These are phyloP conservation scores for Picea abies DNA, from an alignment of 83 land plant genomes.

Conservation along the genomic window DNA sequence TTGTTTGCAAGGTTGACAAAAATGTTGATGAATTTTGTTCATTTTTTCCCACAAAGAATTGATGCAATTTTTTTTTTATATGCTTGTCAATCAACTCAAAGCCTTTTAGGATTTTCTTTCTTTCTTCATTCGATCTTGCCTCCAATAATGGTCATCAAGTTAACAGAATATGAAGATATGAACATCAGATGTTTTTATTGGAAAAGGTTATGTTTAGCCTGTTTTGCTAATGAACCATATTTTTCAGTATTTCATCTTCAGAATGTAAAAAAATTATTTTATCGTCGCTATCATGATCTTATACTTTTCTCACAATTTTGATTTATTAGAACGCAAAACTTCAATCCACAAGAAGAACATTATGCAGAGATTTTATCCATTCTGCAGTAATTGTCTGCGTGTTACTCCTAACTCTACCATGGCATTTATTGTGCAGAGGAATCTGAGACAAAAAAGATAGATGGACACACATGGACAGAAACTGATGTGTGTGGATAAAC, in stretches of 20 bases:
- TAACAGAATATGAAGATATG: too few species aligned
- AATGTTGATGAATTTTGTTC: too few species aligned
- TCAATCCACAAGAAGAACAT: not conserved
- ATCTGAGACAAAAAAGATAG: not conserved
- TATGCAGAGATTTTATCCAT: not conserved
- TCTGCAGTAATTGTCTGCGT: not conserved
- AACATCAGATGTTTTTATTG: not conserved
- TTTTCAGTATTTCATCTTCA: not conserved
- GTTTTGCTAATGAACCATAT: not conserved
- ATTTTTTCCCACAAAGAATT: too few species aligned
- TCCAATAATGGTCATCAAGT: too few species aligned
- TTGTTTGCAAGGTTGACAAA: too few species aligned
- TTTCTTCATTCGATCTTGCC: too few species aligned
- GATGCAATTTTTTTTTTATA: too few species aligned
- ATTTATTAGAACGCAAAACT: not conserved
- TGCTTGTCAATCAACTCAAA: too few species aligned
- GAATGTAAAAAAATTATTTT: not conserved
- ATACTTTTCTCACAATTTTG: not conserved
- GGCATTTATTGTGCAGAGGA: not conserved
- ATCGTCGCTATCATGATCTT: not conserved
- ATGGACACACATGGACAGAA: too few species aligned
- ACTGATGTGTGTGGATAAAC: too few species aligned
- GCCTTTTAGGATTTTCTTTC: too few species aligned
- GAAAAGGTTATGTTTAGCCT: not conserved
- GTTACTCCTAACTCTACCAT: not conserved